These are phyloP conservation scores for Ogataea salicorniae DNA, from an alignment of 805 yeast species.

Conservation along the genomic window DNA sequence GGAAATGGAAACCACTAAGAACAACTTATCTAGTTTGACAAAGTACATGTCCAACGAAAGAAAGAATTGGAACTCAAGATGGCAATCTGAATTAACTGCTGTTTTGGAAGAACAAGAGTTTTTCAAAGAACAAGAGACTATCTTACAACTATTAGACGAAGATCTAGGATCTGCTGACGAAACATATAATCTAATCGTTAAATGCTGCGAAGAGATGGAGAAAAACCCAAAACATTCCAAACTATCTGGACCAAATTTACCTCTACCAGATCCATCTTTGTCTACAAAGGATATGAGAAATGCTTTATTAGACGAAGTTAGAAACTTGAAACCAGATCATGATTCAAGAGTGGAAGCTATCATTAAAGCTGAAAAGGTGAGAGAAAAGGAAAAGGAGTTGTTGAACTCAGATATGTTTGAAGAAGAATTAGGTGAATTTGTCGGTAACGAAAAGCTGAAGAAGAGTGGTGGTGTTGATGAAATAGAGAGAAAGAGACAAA, in stretches of 20 bases:
- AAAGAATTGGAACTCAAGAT: slow-evolving; percentile 80
- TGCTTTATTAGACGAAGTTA: slow-evolving; percentile 77
- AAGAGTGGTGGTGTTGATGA: slow-evolving; percentile 89
- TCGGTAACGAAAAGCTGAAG: slow-evolving; percentile 68
- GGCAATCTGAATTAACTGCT: slow-evolving; percentile 87
- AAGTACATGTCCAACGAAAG: slow-evolving; percentile 64
- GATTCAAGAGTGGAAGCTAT: slow-evolving; percentile 84
- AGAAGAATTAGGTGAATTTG: slow-evolving; percentile 82
- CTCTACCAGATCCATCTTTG: slow-evolving; percentile 50
- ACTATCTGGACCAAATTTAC: slow-evolving; percentile 33
- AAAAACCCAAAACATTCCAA: slow-evolving; percentile 42
- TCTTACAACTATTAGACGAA: slow-evolving; percentile 70
- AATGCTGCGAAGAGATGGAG: slow-evolving; percentile 73
- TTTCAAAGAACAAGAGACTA: slow-evolving; percentile 82
- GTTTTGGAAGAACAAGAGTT: slow-evolving; percentile 94
- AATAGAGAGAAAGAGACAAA: slow-evolving; percentile 61
- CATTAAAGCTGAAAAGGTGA: slow-evolving; percentile 73
- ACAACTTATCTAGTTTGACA: slow-evolving; percentile 48
- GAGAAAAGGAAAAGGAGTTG: slow-evolving; percentile 64
- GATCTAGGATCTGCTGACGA: slow-evolving; percentile 78
- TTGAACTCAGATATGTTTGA: slow-evolving; percentile 61
- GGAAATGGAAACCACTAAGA: slow-evolving; percentile 58
- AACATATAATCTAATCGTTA: slow-evolving; percentile 75
- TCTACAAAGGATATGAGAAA: slow-evolving; percentile 58
- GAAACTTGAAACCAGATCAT: slow-evolving; percentile 76